A percentile compares a stretch with the other conserved stretches of the same genome.
These are phyloP conservation scores for Myriosclerotinia scirpicola DNA, from an alignment of 2,329 filamentous ascomycete genomes.

Conservation along the genomic window DNA sequence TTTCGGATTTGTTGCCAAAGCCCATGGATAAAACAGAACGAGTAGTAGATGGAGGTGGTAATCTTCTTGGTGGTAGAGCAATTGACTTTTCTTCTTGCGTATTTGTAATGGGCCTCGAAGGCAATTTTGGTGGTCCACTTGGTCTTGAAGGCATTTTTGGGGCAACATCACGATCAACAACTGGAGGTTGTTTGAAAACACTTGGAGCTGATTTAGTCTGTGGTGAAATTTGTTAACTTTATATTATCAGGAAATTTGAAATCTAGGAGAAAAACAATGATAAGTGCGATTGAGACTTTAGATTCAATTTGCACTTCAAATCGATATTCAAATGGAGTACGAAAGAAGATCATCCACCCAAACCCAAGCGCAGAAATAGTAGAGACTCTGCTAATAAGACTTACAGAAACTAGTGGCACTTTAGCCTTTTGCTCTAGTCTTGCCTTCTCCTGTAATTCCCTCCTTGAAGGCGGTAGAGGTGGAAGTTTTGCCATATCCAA, in stretches of 20 bases:
- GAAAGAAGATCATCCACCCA: neutral
- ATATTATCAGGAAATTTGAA: neutral
- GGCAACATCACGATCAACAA: conserved; percentile 31
- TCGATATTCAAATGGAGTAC: neutral
- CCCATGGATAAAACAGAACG: conserved; percentile 34
- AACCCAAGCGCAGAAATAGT: neutral
- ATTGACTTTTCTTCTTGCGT: conserved; percentile 30
- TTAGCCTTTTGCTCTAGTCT: conserved; percentile 46
- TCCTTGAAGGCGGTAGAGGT: conserved; percentile 55
- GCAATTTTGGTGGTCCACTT: conserved; percentile 51
- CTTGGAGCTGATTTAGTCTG: conserved; percentile 43
- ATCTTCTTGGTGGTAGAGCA: conserved; percentile 29
- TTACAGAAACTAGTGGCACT: conserved; percentile 18
- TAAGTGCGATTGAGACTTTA: neutral
- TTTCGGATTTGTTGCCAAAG: conserved; percentile 34
- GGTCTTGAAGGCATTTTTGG: conserved; percentile 38
- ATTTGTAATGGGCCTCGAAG: conserved; percentile 44
- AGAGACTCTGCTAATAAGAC: conserved; percentile 5
- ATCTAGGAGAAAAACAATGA: neutral
- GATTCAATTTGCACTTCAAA: neutral
- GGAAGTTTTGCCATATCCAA: conserved; percentile 58
- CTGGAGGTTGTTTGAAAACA: conserved; percentile 34
- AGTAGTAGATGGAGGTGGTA: conserved; percentile 32
- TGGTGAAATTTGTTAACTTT: conserved; percentile 7
- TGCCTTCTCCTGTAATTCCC: conserved; percentile 51